These are phyloP conservation scores for Paracoccidioides lutzii DNA, from an alignment of 2,329 filamentous ascomycete genomes.

Conservation along the genomic window DNA sequence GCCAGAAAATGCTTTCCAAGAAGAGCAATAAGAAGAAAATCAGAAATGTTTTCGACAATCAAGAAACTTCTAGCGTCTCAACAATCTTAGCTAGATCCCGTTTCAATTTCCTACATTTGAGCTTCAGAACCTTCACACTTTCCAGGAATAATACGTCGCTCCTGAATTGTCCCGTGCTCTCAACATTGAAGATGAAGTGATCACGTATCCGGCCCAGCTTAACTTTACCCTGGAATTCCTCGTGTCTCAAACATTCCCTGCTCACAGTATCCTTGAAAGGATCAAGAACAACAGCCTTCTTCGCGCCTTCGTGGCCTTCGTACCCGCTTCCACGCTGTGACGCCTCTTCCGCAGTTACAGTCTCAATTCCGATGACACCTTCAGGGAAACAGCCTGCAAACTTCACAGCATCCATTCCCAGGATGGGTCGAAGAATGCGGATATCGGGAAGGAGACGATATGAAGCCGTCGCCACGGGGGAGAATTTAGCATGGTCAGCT, in stretches of 20 bases:
- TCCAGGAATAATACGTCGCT: conserved; percentile 91
- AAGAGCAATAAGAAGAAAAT: conserved; percentile 7
- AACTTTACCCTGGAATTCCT: conserved; percentile 91
- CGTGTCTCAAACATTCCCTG: conserved; percentile 79
- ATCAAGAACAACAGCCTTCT: conserved; percentile 76
- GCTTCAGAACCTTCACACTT: conserved; percentile 69
- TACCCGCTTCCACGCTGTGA: conserved; percentile 49
- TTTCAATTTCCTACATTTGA: conserved; percentile 53
- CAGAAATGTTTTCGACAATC: background rate
- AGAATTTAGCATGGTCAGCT: conserved; percentile 92
- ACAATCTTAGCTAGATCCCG: conserved; percentile 31
- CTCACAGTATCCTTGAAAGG: conserved; percentile 92
- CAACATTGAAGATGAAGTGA: conserved; percentile 94
- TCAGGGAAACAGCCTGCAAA: conserved; percentile 80
- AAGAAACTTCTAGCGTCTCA: conserved; percentile 19
- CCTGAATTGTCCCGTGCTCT: conserved; percentile 90
- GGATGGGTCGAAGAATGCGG: conserved; percentile 66
- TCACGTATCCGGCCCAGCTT: conserved; percentile 80
- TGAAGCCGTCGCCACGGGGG: conserved; percentile 83
- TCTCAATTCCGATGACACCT: conserved; percentile 73
- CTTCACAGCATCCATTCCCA: conserved; percentile 76
- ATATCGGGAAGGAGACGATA: conserved; percentile 88
- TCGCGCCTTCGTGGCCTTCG: conserved; percentile 61
- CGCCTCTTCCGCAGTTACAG: conserved; percentile 56
- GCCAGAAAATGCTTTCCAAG: conserved; percentile 28